Evolutionary conservation across 139 green algal genomes (phyloP), one percentile per base, ranked within the genome.

Genomic region (Ulvella scutata): DNA sequence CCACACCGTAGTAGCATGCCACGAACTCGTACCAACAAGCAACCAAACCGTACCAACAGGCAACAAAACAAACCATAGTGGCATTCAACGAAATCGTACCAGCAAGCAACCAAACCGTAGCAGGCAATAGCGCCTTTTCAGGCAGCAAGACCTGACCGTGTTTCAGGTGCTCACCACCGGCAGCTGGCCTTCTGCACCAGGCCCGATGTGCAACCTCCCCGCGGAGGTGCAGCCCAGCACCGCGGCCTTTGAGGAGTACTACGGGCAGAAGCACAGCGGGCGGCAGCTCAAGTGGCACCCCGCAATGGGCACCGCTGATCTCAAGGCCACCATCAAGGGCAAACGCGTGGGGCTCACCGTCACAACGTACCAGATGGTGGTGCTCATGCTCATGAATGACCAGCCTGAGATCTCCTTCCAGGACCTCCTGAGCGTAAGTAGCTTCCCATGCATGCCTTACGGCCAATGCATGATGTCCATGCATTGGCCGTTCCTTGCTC

Each of bases 331-430:
- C n/a, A 74, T 29, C 17, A 75, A 82, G 33, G 76, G 61, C 2
- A 82, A 84, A 26, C 85, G 86, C 75, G 91, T 97, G 75, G 91
- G 97, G 82, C 84, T 98, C 36, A 93, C 86, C 72, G 92, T 97
- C 62, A 90, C 82, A 9, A 98, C 95, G 4, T 92, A 97, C 78
- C 90, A 96, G 79, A 89, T 91, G 80, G 90, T 87, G 74, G 89
- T 98, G 6, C 83, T 99, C 76, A 62, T 97, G 86, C 89, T 98
- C 38, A 98, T 98, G 83, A 98, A 98, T 81, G 88, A 92, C 35
- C 51, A 67, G 51, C 51, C 51, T 6, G 33, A 26, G n/a, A 67
- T 67, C 51, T 67, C 51, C 13, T 67, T 67, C 17, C 33, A n/a
- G 20, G 13, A 67, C 20, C 51, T 67, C 0, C 0, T 67, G 2